Conservation (phyloP, 2,329 filamentous ascomycete species). For the Podosphaera fusca region DNA sequence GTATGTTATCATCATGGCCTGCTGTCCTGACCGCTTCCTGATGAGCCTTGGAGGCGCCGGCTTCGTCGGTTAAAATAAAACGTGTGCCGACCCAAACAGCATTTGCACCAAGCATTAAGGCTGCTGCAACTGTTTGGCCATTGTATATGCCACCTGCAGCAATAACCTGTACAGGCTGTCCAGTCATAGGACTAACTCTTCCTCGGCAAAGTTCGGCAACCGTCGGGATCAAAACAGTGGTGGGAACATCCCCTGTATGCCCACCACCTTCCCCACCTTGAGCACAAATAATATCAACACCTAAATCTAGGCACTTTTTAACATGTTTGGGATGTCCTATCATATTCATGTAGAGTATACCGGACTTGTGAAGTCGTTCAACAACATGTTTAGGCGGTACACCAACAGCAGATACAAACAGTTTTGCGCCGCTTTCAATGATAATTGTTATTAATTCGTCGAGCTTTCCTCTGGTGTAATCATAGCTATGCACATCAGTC, state of each 20-base stretch:
- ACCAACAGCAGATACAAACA: slow-evolving; percentile 94
- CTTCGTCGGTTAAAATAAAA: slow-evolving; percentile 85
- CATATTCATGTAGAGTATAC: slow-evolving; percentile 99
- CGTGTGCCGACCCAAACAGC: slow-evolving; percentile 94
- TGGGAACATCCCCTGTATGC: slow-evolving; percentile 86
- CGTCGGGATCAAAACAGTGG: slow-evolving; percentile 69
- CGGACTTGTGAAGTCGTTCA: slow-evolving; percentile 67
- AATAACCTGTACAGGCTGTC: slow-evolving; percentile 69
- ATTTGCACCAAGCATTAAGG: slow-evolving; percentile 76
- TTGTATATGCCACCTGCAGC: slow-evolving; percentile 89
- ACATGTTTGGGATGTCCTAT: slow-evolving; percentile 99
- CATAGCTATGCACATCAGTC: slow-evolving; percentile 42
- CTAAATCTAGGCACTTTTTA: slow-evolving; percentile 78
- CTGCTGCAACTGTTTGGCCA: slow-evolving; percentile 69
- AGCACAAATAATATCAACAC: slow-evolving; percentile 90
- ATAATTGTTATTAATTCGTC: slow-evolving; percentile 74
- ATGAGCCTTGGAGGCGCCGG: slow-evolving; percentile 77
- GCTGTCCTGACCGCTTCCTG: slow-evolving; percentile 87
- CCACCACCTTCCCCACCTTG: slow-evolving; percentile 95
- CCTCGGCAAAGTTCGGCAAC: slow-evolving; percentile 64
- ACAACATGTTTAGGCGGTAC: slow-evolving; percentile 76
- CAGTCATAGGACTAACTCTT: slow-evolving; percentile 69
- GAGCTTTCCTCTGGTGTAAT: slow-evolving; percentile 98
- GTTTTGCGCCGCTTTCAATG: slow-evolving; percentile 71
- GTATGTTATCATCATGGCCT: slow-evolving; percentile 84